phyloP scores from a whole-genome alignment of 805 yeast genomes.

The Metschnikowia kofuensis region DNA sequence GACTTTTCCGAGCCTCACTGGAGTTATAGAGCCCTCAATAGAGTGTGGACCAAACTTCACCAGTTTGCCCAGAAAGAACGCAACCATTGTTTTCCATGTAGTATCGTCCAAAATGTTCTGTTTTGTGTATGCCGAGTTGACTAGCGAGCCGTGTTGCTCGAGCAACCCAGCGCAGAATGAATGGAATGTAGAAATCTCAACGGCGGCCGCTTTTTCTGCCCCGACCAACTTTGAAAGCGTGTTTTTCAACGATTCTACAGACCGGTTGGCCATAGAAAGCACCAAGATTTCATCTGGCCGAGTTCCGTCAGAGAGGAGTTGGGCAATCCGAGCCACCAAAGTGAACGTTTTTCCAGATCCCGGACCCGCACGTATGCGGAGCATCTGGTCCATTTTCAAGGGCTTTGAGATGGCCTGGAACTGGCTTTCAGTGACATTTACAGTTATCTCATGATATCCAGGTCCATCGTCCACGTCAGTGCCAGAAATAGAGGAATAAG shows the following conservation, averaged over 20 bases:
- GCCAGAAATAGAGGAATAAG: background rate
- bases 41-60: constrained; percentile 25
- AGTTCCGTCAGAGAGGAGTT: constrained; percentile 37
- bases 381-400: constrained; percentile 33
- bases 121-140: constrained; percentile 13
- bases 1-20: constrained; percentile 23
- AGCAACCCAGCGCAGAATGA: constrained; percentile 58
- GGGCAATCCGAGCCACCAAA: constrained; percentile 49
- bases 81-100: constrained; percentile 44
- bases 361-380: constrained; percentile 65
- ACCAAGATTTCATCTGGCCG: constrained; percentile 56
- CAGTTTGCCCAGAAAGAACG: constrained; percentile 35
- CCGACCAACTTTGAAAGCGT: constrained; percentile 35
- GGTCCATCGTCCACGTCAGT: background rate
- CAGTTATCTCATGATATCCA: constrained; percentile 1
- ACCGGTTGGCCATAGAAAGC: constrained; percentile 65
- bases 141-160: constrained; percentile 29
- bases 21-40: constrained; percentile 23
- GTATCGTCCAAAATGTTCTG: constrained; percentile 49
- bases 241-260: constrained; percentile 49
- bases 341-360: constrained; percentile 74
- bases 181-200: constrained; percentile 76
- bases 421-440: constrained; percentile 43
- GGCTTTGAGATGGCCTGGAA: constrained; percentile 43
- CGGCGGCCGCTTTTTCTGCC: constrained; percentile 56